Evolutionary conservation across 192 early-diverging fungal species (phyloP).

Genomic region (Entomortierella beljakovae): DNA sequence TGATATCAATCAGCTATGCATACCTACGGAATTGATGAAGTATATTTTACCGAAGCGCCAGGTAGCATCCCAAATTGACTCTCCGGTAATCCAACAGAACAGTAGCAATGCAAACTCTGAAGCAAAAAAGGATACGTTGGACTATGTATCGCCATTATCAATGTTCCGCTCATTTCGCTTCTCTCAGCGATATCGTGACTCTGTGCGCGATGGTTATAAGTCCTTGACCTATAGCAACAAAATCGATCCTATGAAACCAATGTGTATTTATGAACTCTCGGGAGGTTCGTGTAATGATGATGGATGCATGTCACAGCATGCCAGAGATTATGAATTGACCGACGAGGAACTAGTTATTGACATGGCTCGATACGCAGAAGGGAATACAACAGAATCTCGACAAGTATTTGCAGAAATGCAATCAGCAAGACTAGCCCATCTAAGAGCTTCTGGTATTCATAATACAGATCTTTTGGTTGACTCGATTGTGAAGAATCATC

Average conservation of each 20-base stretch:
- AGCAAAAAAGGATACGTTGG: not conserved
- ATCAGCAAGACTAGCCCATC: conserved; percentile 40
- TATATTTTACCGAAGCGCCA: conserved; percentile 10
- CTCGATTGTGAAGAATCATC: conserved; percentile 31
- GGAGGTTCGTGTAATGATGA: conserved; percentile 50
- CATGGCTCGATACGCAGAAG: conserved; percentile 50
- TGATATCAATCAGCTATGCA: conserved; percentile 20
- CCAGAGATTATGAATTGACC: conserved; percentile 28
- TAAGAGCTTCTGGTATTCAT: conserved; percentile 43
- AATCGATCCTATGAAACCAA: conserved; percentile 35
- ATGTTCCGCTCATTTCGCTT: conserved; percentile 49
- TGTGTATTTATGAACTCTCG: conserved; percentile 48
- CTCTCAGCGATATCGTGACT: conserved; percentile 6
- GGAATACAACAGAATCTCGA: conserved; percentile 9
- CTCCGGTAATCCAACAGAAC: too few relatives aligned
- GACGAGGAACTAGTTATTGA: conserved; percentile 43
- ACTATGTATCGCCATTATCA: conserved; percentile 26
- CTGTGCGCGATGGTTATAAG: conserved; percentile 16
- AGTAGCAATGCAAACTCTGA: not conserved
- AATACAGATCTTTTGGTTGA: conserved; percentile 37
- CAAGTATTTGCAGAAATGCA: conserved; percentile 31
- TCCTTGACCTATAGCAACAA: conserved; percentile 45
- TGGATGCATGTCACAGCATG: conserved; percentile 37
- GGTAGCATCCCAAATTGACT: not conserved
- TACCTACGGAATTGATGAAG: conserved; percentile 10